Conservation (phyloP, 805 yeast species). For the Metschnikowia continentalis region DNA sequence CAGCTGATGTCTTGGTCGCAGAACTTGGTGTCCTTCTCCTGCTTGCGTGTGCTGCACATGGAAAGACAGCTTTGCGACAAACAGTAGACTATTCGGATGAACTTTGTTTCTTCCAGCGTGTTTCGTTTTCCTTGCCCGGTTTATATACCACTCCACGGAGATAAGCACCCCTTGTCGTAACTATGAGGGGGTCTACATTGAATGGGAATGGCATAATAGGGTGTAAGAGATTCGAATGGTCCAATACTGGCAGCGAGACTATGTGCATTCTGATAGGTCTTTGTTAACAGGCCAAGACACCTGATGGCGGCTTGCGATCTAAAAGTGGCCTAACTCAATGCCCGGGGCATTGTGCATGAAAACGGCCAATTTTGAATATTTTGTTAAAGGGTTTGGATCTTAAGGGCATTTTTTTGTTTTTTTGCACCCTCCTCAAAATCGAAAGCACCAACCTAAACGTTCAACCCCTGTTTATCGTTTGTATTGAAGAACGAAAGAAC, state of each 20-base stretch:
- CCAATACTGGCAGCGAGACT: not conserved
- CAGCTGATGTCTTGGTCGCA: conserved; percentile 43
- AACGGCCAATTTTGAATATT: too few relatives aligned
- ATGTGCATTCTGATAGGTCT: not conserved
- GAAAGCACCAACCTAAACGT: too few relatives aligned
- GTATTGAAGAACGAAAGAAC: too few relatives aligned
- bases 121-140: not conserved
- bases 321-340: not conserved
- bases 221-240: not conserved
- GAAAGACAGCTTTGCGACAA: not conserved
- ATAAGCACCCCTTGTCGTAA: not conserved
- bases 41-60: not conserved
- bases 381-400: too few relatives aligned
- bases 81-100: not conserved
- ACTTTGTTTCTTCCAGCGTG: not conserved
- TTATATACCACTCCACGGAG: not conserved
- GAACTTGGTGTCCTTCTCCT: conserved; percentile 22
- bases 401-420: too few relatives aligned
- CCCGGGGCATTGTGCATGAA: not conserved
- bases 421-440: too few relatives aligned
- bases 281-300: not conserved
- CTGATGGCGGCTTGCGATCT: not conserved
- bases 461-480: too few relatives aligned
- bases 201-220: not conserved
- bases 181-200: not conserved